Percentiles rank a stretch among this genome's conserved stretches.
Conservation (phyloP, 352 stramenopile species). For the Phytophthora sojae region DNA sequence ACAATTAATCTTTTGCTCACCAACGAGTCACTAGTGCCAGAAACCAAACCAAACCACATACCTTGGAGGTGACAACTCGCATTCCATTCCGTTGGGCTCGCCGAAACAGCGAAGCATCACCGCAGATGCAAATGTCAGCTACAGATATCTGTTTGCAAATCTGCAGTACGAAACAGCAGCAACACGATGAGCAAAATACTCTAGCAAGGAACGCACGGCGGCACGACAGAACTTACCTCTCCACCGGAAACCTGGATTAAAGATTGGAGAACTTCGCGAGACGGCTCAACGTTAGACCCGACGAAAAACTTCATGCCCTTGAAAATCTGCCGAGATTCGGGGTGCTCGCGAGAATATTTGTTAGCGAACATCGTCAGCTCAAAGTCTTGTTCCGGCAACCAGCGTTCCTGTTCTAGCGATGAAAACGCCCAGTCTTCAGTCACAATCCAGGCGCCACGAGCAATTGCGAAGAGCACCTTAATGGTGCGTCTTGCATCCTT, state of each 20-base stretch:
- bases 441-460: constrained; percentile 82
- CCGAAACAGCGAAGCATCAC: constrained; percentile 66
- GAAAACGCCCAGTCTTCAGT: constrained; percentile 83
- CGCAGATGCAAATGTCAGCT: constrained; percentile 70
- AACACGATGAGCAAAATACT: neutral
- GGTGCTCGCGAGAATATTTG: constrained; percentile 50
- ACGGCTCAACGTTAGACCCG: constrained; percentile 74
- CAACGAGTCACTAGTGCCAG: neutral
- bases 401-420: constrained; percentile 76
- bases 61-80: constrained; percentile 72
- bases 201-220: neutral
- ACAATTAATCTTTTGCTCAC: neutral
- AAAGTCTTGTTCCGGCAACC: constrained; percentile 74
- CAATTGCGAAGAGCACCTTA: constrained; percentile 88
- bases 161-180: constrained; percentile 34
- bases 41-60: constrained; percentile 26
- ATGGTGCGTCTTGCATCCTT: constrained; percentile 78
- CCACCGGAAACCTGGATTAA: constrained; percentile 79
- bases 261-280: constrained; percentile 74
- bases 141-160: constrained; percentile 81
- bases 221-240: constrained; percentile 51
- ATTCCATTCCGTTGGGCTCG: constrained; percentile 64
- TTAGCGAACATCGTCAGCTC: constrained; percentile 66
- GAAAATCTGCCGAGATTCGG: constrained; percentile 68
- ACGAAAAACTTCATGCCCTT: constrained; percentile 74